Base-by-base conservation (phyloP, 306 rosid genomes). In the Vigna hirtella region DNA sequence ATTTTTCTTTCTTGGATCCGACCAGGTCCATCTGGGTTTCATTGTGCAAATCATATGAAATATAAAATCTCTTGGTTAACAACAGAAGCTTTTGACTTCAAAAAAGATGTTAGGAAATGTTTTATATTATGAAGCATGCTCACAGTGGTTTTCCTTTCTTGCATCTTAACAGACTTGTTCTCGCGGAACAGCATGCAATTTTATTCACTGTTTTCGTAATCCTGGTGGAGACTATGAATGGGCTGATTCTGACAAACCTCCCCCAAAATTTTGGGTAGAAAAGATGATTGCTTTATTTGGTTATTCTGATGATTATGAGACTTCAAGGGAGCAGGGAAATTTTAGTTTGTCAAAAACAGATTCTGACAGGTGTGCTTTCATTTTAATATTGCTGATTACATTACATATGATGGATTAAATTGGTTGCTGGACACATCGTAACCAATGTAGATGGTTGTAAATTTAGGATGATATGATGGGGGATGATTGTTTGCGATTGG, bases 151-250 rank as follows among this genome's bases (percentile, higher is more conserved):
- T 64, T 61, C 73, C 47, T 56, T 17, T 18, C 56, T 11, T 74
- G 47, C 52, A 80, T 72, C 74, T 70, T 66, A 50, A 70, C 92
- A 94, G 98, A 88, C 97, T 10, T 94, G 98, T 83, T 92, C 97
- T 64, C 95, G 57, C 76, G 97, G 98, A 83, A 87, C 91, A 26
- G 89, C 97, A 28, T 94, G 97, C 91, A 94, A 94, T 86, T 94
- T 94, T 83, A 94, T 94, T 78, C 98, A 94, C 79, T 90, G 97
- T 86, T 90, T 94, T 82, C 91, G 82, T 48, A 94, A 94, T 89
- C 98, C 98, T 82, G 94, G 98, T 20, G 92, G 93, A 49, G 95
- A 94, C 77, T 94, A 94, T 88, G 97, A 88, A 85, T 94, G 98
- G 98, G 97, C 95, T 43, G 97, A 94, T 83, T 79, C 84, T 70